phyloP scores from a whole-genome alignment of 2,329 filamentous ascomycete species.

The Colletotrichum neosansevieriae region DNA sequence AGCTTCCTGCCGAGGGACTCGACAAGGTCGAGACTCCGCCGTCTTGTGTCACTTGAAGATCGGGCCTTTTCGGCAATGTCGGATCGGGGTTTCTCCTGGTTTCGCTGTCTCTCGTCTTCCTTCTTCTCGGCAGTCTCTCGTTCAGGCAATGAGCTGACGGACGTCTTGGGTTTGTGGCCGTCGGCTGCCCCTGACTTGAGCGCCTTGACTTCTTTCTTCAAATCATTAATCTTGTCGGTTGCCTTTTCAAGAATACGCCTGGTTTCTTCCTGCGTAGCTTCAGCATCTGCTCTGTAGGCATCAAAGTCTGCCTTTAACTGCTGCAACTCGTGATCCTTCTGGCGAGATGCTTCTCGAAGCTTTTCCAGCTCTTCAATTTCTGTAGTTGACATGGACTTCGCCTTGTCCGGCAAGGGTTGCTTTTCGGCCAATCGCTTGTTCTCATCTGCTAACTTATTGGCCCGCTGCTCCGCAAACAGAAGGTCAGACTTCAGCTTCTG shows the following conservation, averaged over 20 bases:
- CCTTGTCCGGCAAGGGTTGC: conserved; percentile 25
- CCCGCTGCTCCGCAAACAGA: conserved; percentile 59
- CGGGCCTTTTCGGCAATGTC: conserved; percentile 33
- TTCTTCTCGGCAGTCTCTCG: conserved; percentile 21
- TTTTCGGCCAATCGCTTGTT: conserved; percentile 47
- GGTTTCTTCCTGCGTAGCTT: conserved; percentile 66
- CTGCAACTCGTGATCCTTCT: conserved; percentile 64
- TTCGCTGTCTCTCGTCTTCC: conserved; percentile 8
- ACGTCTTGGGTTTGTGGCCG: conserved; percentile 16
- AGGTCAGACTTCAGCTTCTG: conserved; percentile 64
- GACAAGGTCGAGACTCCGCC: conserved; percentile 46
- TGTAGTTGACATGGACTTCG: neutral
- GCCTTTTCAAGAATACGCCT: conserved; percentile 67
- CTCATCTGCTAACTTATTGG: conserved; percentile 52
- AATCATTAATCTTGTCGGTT: conserved; percentile 66
- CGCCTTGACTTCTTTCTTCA: conserved; percentile 65
- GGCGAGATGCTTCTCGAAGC: conserved; percentile 54
- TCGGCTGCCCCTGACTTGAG: conserved; percentile 52
- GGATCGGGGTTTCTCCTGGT: conserved; percentile 17
- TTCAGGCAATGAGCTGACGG: conserved; percentile 5
- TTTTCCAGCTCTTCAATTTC: conserved; percentile 43
- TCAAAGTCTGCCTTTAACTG: conserved; percentile 65
- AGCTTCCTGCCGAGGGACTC: conserved; percentile 40
- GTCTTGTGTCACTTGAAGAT: conserved; percentile 13
- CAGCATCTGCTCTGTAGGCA: conserved; percentile 64